Evolutionary conservation across 2,329 filamentous ascomycete species (phyloP), one percentile per base, ranked within the genome.

Genomic region (Furcasterigmium furcatum): DNA sequence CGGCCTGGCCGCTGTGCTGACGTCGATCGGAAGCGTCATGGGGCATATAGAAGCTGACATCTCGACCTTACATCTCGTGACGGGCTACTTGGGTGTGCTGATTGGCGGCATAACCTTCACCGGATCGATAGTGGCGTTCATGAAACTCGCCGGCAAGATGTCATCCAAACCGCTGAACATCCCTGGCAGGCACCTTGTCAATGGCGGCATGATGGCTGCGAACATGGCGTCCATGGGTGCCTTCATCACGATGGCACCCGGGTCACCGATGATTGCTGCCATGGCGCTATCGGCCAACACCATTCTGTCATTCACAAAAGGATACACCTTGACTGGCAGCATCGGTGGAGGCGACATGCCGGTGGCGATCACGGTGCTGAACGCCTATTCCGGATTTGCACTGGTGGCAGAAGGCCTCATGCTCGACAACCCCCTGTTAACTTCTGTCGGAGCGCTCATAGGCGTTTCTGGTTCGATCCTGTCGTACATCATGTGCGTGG

Each of bases 311-410:
- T 95, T 95, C 63, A 70, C 87, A 50, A 92, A 95, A 63, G 91
- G 91, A 8, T 95, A 82, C 59, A 95, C 90, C 0, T 95, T 90
- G 0, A 95, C 91, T 0, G 79, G 90, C 2, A 88, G 88, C 1
- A 95, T 96, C 58, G 91, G 91, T 19, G 91, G 90, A n/a, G 90
- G 90, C 12, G 91, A 96, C 59, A 95, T 95, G 90, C 90, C 86
- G 13, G 89, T 95, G 5, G 88, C 94, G 25, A 95, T 95, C 52
- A 95, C 89, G 0, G 90, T 95, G 1, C 68, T 96, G 18, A 96
- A 95, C 55, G 90, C 90, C 0, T 95, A 95, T 62, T 92, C 88
- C 40, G 91, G 91, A 12, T 96, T 95, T 47, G 91, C 91, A 0
- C 76, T 96, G 3, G 89, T 96, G 0, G 90, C 91, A 0, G 90